Evolutionary conservation across 768 basidiomycete species (phyloP).

Genomic region (Brasilioporus rufonigricans): DNA sequence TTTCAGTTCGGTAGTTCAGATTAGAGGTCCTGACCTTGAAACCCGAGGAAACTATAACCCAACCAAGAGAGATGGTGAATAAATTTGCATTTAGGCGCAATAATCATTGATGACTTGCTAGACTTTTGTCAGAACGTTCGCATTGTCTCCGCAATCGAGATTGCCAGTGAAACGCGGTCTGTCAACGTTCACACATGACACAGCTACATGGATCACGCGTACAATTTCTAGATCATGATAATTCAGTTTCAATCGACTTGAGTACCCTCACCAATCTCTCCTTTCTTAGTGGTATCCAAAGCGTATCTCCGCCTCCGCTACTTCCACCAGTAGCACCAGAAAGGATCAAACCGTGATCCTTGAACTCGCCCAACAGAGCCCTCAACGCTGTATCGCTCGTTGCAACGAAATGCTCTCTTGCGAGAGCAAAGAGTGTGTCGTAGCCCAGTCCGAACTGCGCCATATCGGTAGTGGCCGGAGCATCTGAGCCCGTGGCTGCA

Average conservation of each 20-base stretch:
- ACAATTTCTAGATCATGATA: constrained; percentile 8
- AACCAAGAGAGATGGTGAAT: too few relatives aligned
- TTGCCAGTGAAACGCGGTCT: neutral
- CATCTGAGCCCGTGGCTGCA: constrained; percentile 6
- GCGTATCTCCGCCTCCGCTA: constrained; percentile 50
- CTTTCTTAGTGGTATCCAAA: constrained; percentile 87
- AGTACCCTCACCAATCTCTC: constrained; percentile 61
- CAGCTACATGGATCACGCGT: neutral
- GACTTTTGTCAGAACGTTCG: too few relatives aligned
- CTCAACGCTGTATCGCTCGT: constrained; percentile 83
- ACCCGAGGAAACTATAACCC: too few relatives aligned
- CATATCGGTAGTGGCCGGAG: constrained; percentile 11
- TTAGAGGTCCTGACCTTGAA: too few relatives aligned
- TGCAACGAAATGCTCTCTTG: constrained; percentile 83
- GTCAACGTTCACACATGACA: neutral
- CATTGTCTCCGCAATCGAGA: neutral
- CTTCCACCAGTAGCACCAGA: constrained; percentile 38
- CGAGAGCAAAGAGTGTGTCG: constrained; percentile 67
- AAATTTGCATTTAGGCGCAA: too few relatives aligned
- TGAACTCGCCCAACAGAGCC: constrained; percentile 83
- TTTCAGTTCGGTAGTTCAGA: too few relatives aligned
- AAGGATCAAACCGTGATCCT: constrained; percentile 86
- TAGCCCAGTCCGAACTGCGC: constrained; percentile 60
- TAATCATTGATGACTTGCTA: too few relatives aligned
- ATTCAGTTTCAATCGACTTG: constrained; percentile 24